Evolutionary conservation across 257 asterid genomes (phyloP).

Genomic region (Anisodus tanguticus): DNA sequence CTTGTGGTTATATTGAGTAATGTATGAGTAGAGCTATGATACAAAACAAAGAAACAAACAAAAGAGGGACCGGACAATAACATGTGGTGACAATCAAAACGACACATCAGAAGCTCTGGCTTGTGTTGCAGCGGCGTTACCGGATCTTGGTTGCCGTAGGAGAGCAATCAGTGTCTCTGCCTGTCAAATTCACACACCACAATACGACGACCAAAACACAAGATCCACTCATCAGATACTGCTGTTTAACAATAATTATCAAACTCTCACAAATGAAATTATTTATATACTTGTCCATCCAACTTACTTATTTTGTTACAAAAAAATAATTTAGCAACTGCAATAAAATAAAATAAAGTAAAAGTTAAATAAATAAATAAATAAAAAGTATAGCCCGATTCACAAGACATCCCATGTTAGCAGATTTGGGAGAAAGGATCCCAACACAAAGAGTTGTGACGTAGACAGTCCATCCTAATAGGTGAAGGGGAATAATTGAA

Average conservation of each 20-base stretch:
- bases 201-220: slow-evolving; percentile 24
- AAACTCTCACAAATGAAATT: background rate
- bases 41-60: background rate
- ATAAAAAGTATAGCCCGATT: no score
- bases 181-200: slow-evolving; percentile 48
- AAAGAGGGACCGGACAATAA: background rate
- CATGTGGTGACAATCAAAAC: slow-evolving; percentile 33
- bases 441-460: no score
- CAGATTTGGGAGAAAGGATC: no score
- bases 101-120: slow-evolving; percentile 51
- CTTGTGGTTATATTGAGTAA: background rate
- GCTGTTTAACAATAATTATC: background rate
- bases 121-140: slow-evolving; percentile 42
- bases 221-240: background rate
- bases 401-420: no score
- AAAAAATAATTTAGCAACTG: no score
- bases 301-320: background rate
- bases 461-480: no score
- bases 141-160: slow-evolving; percentile 89
- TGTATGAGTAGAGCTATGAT: background rate
- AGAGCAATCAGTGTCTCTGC: slow-evolving; percentile 81
- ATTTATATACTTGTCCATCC: background rate
- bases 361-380: no score
- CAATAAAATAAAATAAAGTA: no score
- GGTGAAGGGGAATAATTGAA: no score